phyloP scores from a whole-genome alignment of 1,284 basidiomycete genomes.

The Chalciporus sp. region DNA sequence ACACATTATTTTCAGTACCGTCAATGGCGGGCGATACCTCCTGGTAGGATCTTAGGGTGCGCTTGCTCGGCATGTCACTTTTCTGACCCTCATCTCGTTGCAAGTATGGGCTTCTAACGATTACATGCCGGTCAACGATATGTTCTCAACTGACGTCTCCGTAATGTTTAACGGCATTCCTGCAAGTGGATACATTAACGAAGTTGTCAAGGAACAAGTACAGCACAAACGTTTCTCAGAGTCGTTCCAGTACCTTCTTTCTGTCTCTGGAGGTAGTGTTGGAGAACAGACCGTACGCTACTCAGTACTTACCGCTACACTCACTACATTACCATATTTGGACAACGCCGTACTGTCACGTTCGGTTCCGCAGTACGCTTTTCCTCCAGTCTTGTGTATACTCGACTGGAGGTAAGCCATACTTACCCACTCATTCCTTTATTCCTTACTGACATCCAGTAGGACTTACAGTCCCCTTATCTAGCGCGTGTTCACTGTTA shows the following conservation, averaged over 20 bases:
- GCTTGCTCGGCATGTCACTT: no score
- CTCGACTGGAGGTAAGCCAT: no score
- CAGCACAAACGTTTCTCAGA: background rate
- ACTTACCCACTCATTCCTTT: no score
- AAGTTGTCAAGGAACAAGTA: background rate
- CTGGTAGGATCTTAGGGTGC: background rate
- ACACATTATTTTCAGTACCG: background rate
- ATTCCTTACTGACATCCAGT: no score
- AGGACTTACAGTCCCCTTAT: no score
- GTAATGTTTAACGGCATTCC: constrained; percentile 10
- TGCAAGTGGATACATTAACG: background rate
- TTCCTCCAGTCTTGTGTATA: no score
- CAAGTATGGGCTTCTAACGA: constrained; percentile 7
- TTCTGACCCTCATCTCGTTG: background rate
- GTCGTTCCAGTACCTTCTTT: background rate
- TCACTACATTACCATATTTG: no score
- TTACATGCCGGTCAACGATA: background rate
- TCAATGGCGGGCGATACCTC: constrained; percentile 3
- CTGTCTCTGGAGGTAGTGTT: constrained; percentile 1
- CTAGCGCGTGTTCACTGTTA: no score
- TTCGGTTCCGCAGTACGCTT: no score
- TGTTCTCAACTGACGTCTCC: constrained; percentile 6
- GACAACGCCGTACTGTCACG: no score
- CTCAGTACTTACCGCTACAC: no score
- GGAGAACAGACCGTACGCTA: no score